These are phyloP conservation scores for Colletotrichum sidae DNA, from an alignment of 2,329 filamentous ascomycete genomes.

Conservation along the genomic window DNA sequence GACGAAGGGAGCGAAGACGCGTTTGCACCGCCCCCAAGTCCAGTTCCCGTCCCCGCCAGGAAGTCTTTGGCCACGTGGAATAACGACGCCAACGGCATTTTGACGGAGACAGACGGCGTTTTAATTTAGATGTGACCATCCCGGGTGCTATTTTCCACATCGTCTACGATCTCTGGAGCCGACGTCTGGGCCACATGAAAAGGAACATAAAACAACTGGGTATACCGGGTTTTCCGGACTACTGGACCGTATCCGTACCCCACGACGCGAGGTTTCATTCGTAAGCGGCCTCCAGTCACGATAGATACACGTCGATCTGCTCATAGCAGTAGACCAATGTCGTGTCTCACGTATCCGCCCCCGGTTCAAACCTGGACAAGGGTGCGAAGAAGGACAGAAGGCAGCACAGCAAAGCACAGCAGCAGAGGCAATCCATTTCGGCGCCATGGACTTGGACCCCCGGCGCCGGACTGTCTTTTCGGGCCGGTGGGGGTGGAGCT, in stretches of 20 bases:
- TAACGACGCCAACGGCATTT: no score
- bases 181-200: neutral
- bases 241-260: neutral
- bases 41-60: neutral
- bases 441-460: slow-evolving; percentile 7
- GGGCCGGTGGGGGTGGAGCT: slow-evolving; percentile 29
- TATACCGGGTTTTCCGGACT: slow-evolving; percentile 7
- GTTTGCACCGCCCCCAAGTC: slow-evolving; percentile 17
- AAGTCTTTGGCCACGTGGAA: no score
- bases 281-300: neutral
- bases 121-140: no score
- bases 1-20: neutral
- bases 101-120: no score
- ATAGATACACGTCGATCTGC: no score
- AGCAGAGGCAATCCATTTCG: neutral
- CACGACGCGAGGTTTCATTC: neutral
- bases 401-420: no score
- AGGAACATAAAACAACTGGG: neutral
- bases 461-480: slow-evolving; percentile 12
- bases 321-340: neutral
- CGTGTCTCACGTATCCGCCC: no score
- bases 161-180: neutral
- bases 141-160: neutral
- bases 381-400: no score
- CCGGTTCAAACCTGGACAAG: no score